Base-by-base conservation (phyloP, 208 protist genomes). In the Leishmania braziliensis region DNA sequence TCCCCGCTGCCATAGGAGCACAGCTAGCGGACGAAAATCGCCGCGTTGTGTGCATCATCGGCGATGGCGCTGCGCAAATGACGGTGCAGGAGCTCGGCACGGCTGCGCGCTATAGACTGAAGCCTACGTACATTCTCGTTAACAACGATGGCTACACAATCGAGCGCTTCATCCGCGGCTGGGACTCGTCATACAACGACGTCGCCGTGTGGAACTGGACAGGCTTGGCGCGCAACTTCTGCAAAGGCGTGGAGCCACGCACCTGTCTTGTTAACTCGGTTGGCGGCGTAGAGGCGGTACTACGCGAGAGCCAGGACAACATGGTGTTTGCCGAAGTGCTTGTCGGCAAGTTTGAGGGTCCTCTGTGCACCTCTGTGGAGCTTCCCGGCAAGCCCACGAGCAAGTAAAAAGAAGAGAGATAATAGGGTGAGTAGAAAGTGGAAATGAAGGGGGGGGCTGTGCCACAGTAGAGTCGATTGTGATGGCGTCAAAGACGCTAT, bases 121-220 rank as follows among this genome's bases (percentile, higher is more conserved):
- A 84, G 60, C 77, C 84, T 0, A 84, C 46, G 53, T 76, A 81
- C 50, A 71, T 92, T 33, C 86, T 92, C 29, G 80, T 92, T 48
- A 92, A 92, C 82, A 92, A 92, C 80, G 76, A 85, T 68, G 86
- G 89, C 78, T 92, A 92, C 86, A 89, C 80, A 9, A 92, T 92
- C 73, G 89, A 92, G 80, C 89, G 89, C 68, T 84, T 53, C 72
- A 92, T 92, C 75, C 89, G 81, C 75, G 87, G 86, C 1, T 82
- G 81, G 68, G 65, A 87, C 50, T 84, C 84, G 46, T 5, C 29
- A 36, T 92, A 92, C 89, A 92, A 92, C 80, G 89, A 92, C 68
- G 84, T 92, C 68, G 81, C 84, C 1, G 8, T 65, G 46, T 92
- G 86, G 86, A 68, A 90, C 78, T 92, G 89, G 89, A 82, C 74